Evolutionary conservation across 2,329 filamentous ascomycete genomes (phyloP), one percentile per base, ranked within the genome.

Genomic region (Myriangium duriaei): DNA sequence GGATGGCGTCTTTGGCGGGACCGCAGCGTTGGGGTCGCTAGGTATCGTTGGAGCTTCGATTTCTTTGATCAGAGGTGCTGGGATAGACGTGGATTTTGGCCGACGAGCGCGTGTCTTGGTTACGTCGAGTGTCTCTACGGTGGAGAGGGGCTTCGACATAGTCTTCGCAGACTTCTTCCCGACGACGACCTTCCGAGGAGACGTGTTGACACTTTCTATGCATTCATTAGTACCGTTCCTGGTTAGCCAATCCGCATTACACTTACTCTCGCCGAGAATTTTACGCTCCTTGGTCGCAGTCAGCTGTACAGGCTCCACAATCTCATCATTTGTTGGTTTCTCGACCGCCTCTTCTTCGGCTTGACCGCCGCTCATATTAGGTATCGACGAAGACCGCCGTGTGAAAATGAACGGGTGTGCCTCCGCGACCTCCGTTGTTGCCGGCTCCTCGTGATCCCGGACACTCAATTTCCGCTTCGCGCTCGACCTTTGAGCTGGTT

Each of bases 391-490:
- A 4, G 39, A 28, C 15, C 42, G 61, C 18, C 66, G 59, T 44
- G 57, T 68, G 49, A 65, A 70, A 10, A 58, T 59, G 49, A 71
- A 70, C 17, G 62, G 55, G 13, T 26, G 7, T 26, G 21, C 21
- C n/a, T 65, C 65, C 30, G 53, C 51, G 11, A 44, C 45, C 2
- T 47, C 46, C 5, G 52, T 50, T 16, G 46, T 50, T 18, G 45
- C 49, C 3, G 46, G 33, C 16, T 65, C 63, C 13, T 70, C 65
- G 9, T 64, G 64, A 28, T 74, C 69, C 29, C 68, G 61, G 12
- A 67, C 62, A 39, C 62, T 68, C 36, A 76, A 64, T 49, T 76
- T 76, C 34, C 72, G 63, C 55, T 76, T 76, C 15, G 68, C 62
- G 12, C 68, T 69, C 34, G 63, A 63, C 35, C 64, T 63, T 3